A percentile compares a stretch with the other conserved stretches of the same genome.
phyloP scores from a whole-genome alignment of 2,329 filamentous ascomycete species.

The Fusarium illudens region DNA sequence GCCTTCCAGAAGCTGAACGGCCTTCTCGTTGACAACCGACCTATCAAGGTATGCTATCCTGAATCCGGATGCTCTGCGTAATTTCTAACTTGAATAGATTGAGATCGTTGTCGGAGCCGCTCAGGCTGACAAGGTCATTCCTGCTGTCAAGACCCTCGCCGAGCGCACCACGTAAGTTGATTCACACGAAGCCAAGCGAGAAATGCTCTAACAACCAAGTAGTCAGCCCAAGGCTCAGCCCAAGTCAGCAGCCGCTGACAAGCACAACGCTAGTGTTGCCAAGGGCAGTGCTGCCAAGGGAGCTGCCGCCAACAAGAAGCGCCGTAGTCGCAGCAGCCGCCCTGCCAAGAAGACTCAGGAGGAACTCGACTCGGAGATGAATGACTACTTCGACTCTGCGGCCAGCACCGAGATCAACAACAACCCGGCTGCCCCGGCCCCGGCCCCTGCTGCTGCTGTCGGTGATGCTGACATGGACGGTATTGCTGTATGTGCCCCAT shows the following conservation, averaged over 20 bases:
- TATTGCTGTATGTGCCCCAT: conserved; percentile 55
- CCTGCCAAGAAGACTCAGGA: conserved; percentile 88
- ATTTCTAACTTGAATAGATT: conserved; percentile 65
- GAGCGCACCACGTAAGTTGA: conserved; percentile 78
- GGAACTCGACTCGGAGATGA: conserved; percentile 97
- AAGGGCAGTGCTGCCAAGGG: conserved; percentile 54
- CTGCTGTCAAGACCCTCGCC: conserved; percentile 74
- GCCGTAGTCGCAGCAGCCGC: conserved; percentile 64
- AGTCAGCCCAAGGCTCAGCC: conserved; percentile 62
- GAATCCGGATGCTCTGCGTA: neutral
- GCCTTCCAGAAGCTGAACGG: conserved; percentile 87
- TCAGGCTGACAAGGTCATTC: conserved; percentile 71
- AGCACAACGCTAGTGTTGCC: conserved; percentile 64
- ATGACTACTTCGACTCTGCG: conserved; percentile 80
- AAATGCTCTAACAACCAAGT: conserved; percentile 17
- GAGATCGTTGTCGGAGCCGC: conserved; percentile 88
- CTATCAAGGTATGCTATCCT: conserved; percentile 78
- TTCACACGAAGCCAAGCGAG: neutral
- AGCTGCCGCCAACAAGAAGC: conserved; percentile 60
- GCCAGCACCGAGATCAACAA: conserved; percentile 57
- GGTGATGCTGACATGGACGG: conserved; percentile 73
- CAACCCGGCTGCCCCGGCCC: conserved; percentile 57
- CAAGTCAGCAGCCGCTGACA: conserved; percentile 81
- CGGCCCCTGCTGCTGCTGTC: conserved; percentile 54
- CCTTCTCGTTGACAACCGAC: conserved; percentile 85